These are phyloP conservation scores for Euphorbia peplus DNA, from an alignment of 345 rosid species.

Conservation along the genomic window DNA sequence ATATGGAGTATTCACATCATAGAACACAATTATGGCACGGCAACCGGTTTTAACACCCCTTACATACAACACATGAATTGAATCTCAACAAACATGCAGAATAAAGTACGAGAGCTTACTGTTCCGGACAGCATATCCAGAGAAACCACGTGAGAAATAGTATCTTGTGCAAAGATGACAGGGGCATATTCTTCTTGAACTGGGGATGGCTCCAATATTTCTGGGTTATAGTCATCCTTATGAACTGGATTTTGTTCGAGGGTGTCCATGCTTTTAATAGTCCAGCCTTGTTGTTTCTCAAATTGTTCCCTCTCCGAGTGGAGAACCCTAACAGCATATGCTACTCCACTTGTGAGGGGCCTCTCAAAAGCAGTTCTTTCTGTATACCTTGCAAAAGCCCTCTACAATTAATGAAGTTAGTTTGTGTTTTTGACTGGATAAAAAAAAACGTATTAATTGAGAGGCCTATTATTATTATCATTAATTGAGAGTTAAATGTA, in stretches of 20 bases:
- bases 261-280: constrained; percentile 76
- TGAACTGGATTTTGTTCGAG: constrained; percentile 71
- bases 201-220: constrained; percentile 71
- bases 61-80: background rate
- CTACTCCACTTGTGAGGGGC: constrained; percentile 97
- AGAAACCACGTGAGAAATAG: constrained; percentile 82
- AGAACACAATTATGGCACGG: no score
- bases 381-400: constrained; percentile 86
- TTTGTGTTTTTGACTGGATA: constrained; percentile 15
- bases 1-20: no score
- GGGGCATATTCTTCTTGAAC: constrained; percentile 94
- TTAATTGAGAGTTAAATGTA: no score
- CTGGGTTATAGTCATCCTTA: constrained; percentile 62
- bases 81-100: constrained; percentile 7
- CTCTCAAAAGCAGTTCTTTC: constrained; percentile 96
- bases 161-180: constrained; percentile 98
- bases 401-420: constrained; percentile 49
- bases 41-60: no score
- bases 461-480: no score
- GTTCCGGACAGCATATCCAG: constrained; percentile 92
- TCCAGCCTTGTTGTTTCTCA: constrained; percentile 94
- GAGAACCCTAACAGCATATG: constrained; percentile 91
- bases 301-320: constrained; percentile 86
- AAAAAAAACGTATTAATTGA: background rate
- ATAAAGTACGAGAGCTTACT: constrained; percentile 41